Percentiles rank a stretch among this genome's conserved stretches.
phyloP scores from a whole-genome alignment of 371 early-diverging fungal genomes.

The Haplosporangium sp. region DNA sequence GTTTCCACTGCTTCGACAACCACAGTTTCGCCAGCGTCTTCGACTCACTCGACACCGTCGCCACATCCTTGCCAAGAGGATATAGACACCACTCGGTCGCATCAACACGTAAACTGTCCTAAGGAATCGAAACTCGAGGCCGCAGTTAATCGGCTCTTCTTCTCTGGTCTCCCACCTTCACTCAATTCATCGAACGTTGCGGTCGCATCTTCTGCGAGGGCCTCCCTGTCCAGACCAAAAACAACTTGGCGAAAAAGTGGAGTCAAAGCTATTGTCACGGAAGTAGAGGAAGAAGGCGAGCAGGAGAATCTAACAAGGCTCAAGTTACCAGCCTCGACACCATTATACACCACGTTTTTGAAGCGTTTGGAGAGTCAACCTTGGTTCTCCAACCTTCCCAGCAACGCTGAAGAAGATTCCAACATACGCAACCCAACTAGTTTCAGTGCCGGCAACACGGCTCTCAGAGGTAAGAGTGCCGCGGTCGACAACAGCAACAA shows the following conservation, averaged over 20 bases:
- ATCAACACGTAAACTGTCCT: background rate
- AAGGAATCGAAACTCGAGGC: conserved; percentile 16
- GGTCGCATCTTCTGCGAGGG: background rate
- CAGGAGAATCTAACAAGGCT: background rate
- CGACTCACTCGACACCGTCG: background rate
- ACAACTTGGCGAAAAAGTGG: background rate
- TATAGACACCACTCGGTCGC: background rate
- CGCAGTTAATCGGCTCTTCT: conserved; percentile 7
- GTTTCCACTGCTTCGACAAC: background rate
- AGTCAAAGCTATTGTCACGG: background rate
- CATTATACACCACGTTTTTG: conserved; percentile 13
- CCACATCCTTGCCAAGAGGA: background rate
- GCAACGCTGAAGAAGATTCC: background rate
- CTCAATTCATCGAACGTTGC: background rate
- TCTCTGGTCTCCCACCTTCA: background rate
- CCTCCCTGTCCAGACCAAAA: background rate
- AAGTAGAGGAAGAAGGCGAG: background rate
- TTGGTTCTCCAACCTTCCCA: conserved; percentile 29
- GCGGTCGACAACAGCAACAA: background rate
- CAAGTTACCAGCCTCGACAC: conserved; percentile 1
- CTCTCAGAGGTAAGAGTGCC: conserved; percentile 8
- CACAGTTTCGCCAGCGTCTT: background rate
- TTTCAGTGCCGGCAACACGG: conserved; percentile 16
- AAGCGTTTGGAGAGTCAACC: conserved; percentile 16
- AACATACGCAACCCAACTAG: conserved; percentile 13